Base-by-base conservation (phyloP, 306 rosid species). In the Cucumis melo region DNA sequence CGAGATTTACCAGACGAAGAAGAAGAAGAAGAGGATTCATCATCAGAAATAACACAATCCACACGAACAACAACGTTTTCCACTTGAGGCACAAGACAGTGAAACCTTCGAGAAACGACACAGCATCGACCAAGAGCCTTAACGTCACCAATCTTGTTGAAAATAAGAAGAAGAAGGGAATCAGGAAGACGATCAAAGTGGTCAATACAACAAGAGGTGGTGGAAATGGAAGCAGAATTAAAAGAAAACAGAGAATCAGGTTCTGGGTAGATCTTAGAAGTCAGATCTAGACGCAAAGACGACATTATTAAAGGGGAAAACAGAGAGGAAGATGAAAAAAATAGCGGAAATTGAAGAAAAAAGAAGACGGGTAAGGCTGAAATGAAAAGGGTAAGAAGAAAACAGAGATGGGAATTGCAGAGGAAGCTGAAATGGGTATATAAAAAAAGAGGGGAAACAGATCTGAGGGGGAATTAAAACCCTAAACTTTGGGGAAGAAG, bases 41-140 rank as follows among this genome's bases (percentile, higher is more conserved):
- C 99, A 66, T 95, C 98, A 53, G 99, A 90, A 77, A 95, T 92
- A 67, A 95, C 99, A 73, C 99, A 95, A 42, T 95, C 99, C 14
- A 95, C 99, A 6, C 97, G 96, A n/a, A 95, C 99, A 70, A 95
- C 87, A 77, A 95, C 96, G 89, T 92, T 95, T 5, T 95, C 99
- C 1, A 95, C 99, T 60, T 95, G 97, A 0, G 99, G 91, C 2
- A 92, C 97, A 1, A 95, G 91, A 12, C 85, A 75, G 23, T 90
- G 97, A 68, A 95, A 95, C 2, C 99, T 82, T 8, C 96, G 91
- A 6, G 99, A 95, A 38, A 95, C 99, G 13, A 90, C 93, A 64
- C 98, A 92, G 90, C 99, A 95, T 1, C 99, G 91, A 58, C 99
- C 99, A 3, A 95, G 85, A 58, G 96, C 97, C 75, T 95, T 95